phyloP scores from a whole-genome alignment of 1,284 basidiomycete genomes.

The Leccinum subfulvum region DNA sequence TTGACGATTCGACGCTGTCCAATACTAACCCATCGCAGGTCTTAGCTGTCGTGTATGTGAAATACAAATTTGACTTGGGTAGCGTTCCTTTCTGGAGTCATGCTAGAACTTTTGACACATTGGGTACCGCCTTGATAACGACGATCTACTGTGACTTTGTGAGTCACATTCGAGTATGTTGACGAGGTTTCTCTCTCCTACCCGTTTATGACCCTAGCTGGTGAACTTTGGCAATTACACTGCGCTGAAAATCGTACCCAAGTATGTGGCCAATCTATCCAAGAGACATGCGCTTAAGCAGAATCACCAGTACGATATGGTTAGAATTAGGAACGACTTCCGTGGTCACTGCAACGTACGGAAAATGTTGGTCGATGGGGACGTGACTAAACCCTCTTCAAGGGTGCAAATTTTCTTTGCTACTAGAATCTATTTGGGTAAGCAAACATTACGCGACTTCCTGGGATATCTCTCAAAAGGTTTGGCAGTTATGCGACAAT shows the following conservation, averaged over 20 bases:
- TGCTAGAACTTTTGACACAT: slow-evolving; percentile 1
- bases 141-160: slow-evolving; percentile 8
- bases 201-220: background rate
- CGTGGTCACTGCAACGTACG: slow-evolving; percentile 6
- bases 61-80: background rate
- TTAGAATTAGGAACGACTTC: slow-evolving; percentile 8
- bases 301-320: slow-evolving; percentile 2
- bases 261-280: slow-evolving; percentile 1
- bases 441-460: slow-evolving; percentile 2
- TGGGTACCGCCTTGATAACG: slow-evolving; percentile 4
- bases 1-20: background rate
- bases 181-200: background rate
- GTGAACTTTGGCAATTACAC: slow-evolving; percentile 4
- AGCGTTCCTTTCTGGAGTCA: background rate
- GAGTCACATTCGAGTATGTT: background rate
- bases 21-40: slow-evolving; percentile 3
- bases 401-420: slow-evolving; percentile 10
- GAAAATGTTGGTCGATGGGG: background rate
- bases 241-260: background rate
- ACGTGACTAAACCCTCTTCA: background rate
- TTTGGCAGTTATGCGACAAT: slow-evolving; percentile 8
- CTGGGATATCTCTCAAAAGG: background rate
- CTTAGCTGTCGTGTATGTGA: slow-evolving; percentile 1
- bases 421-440: slow-evolving; percentile 8
- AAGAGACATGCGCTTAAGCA: background rate